Base-by-base conservation (phyloP, 2,329 filamentous ascomycete species). In the Xylaria sp. region DNA sequence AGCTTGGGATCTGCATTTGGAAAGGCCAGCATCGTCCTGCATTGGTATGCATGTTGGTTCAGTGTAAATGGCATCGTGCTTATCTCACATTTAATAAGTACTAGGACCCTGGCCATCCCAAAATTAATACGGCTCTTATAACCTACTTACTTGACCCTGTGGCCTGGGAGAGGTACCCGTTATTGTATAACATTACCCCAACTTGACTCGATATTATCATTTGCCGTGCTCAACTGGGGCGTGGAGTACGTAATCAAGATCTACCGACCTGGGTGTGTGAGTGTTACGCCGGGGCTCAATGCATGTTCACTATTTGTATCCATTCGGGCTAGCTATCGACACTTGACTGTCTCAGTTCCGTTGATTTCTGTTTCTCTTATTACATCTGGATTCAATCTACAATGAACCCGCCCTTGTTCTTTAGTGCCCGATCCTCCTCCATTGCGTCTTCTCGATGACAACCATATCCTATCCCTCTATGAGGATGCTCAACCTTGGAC, bases 71-170 rank as follows among this genome's bases (percentile, higher is more conserved):
- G 59, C 25, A 35, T 60, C 3, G 25, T 65, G 65, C 65, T 68
- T 68, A 68, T 61, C 48, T 60, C 61, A 68, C 16, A 42, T 55
- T 68, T 64, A 65, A 60, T 61, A 68, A 68, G 50, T 65, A 2
- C 3, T 13, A 2, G 23, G 12, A 57, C 61, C 61, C 48, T 64
- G 50, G 47, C 55, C 37, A 29, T 6, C 10, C 13, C 8, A 12
- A n/a, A 6, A 47, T 67, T 64, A 60, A 60, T 13, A 60, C 5
- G 35, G 37, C 27, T 63, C 27, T 25, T 67, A 66, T 63, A 54
- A 32, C 51, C 27, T 54, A 21, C 21, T 32, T 23, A 9, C 32
- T 42, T 42, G 18, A 27, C 51, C 58, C 44, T 27, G 18, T 60
- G 23, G 48, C n/a, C 16, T 48, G 54, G 21, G 18, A n/a, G 10